These are phyloP conservation scores for Gonium pectorale DNA, from an alignment of 139 green algal species.

Conservation along the genomic window DNA sequence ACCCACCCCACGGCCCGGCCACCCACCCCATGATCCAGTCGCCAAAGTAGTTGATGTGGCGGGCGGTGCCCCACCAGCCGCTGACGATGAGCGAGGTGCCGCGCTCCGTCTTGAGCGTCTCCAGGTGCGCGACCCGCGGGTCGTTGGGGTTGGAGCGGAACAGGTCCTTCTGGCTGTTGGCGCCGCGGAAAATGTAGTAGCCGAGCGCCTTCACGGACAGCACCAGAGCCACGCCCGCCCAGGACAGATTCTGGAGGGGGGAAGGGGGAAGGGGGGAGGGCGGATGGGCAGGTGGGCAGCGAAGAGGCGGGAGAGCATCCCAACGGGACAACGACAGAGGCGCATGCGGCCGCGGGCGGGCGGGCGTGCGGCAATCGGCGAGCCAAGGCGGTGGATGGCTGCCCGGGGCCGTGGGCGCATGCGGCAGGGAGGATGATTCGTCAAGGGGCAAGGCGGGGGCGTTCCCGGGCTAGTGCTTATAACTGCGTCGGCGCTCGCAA, in stretches of 20 bases:
- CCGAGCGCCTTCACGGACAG: constrained; percentile 83
- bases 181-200: constrained; percentile 93
- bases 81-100: constrained; percentile 88
- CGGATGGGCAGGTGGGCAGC: no score
- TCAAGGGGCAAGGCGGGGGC: no score
- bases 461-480: no score
- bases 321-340: no score
- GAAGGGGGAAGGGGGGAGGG: no score
- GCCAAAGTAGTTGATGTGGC: constrained; percentile 85
- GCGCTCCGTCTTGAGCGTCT: constrained; percentile 85
- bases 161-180: constrained; percentile 95
- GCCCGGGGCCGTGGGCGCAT: no score
- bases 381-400: no score
- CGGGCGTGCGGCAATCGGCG: no score
- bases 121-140: constrained; percentile 79
- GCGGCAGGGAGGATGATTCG: no score
- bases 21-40: constrained; percentile 82
- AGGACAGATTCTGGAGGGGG: constrained; percentile 62
- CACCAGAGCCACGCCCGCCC: constrained; percentile 57
- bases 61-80: constrained; percentile 86
- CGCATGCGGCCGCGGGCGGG: no score
- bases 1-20: background rate
- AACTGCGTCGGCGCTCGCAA: no score
- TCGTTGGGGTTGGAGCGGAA: constrained; percentile 74
- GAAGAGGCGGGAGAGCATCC: no score